Percentiles rank a stretch among this genome's conserved stretches.
Evolutionary conservation across 805 yeast species (phyloP).

Genomic region (Sugiyamaella boreocaroliniensis): DNA sequence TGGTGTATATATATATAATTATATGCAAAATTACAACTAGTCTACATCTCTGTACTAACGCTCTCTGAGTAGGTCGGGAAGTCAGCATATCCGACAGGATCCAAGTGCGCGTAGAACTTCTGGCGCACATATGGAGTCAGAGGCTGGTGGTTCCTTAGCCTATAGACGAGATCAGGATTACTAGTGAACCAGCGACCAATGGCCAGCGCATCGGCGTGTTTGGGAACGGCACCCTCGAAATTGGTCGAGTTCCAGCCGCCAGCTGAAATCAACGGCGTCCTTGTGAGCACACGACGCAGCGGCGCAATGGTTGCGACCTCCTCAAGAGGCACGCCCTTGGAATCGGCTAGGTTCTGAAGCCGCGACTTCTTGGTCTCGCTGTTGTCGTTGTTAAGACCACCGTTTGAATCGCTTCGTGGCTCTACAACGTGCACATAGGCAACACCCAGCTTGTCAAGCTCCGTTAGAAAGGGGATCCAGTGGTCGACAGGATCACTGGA

Average conservation of each 20-base stretch:
- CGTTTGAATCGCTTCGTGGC: constrained; percentile 30
- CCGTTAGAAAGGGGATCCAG: constrained; percentile 9
- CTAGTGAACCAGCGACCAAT: constrained; percentile 46
- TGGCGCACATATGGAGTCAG: constrained; percentile 42
- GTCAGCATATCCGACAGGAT: constrained; percentile 7
- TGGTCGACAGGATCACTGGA: background rate
- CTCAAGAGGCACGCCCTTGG: background rate
- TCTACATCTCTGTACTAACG: too few relatives aligned
- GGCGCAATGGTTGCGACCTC: background rate
- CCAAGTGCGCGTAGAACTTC: constrained; percentile 38
- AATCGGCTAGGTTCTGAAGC: background rate
- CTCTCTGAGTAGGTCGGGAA: background rate
- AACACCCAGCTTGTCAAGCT: constrained; percentile 37
- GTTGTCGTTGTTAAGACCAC: background rate
- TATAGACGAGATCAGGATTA: constrained; percentile 49
- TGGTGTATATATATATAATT: too few relatives aligned
- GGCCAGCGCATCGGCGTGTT: constrained; percentile 27
- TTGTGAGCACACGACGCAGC: background rate
- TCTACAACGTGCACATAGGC: constrained; percentile 42
- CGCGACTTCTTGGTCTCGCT: background rate
- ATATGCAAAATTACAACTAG: too few relatives aligned
- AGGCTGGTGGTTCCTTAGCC: constrained; percentile 37
- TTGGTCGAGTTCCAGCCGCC: constrained; percentile 17
- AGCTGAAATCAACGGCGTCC: constrained; percentile 12
- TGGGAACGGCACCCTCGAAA: constrained; percentile 32